Evolutionary conservation across 768 basidiomycete species (phyloP).

Genomic region (Naganishia friedmannii): DNA sequence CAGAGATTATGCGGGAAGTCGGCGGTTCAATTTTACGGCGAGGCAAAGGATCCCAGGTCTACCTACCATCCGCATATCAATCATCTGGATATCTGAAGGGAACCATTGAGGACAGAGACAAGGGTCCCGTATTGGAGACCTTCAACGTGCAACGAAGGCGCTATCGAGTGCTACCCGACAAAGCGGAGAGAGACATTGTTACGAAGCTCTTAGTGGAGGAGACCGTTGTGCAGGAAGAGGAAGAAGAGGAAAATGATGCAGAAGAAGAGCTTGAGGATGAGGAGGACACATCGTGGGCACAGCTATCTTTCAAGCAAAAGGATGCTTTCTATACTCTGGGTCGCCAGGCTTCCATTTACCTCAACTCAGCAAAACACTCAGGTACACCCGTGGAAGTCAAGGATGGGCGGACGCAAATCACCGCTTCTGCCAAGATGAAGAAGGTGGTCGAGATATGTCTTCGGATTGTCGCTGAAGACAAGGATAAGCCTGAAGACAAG

Average conservation of each 20-base stretch:
- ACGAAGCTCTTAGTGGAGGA: not conserved
- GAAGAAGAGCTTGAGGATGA: not conserved
- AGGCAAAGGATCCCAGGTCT: not conserved
- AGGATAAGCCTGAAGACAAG: not conserved
- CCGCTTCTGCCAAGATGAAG: not conserved
- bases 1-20: not conserved
- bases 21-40: not conserved
- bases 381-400: not conserved
- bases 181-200: not conserved
- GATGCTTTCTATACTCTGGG: conserved; percentile 2
- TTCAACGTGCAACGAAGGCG: not conserved
- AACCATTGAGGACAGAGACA: too few species aligned
- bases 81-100: not conserved
- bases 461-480: not conserved
- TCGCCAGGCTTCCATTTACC: not conserved
- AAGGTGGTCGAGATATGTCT: not conserved
- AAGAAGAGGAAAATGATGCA: not conserved
- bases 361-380: not conserved
- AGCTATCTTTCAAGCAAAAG: not conserved
- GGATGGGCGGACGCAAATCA: not conserved
- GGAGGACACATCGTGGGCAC: not conserved
- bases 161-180: not conserved
- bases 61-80: not conserved
- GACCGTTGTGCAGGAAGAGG: too few species aligned
- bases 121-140: not conserved